A percentile compares a stretch with the other conserved stretches of the same genome.
Evolutionary conservation across 495 filamentous ascomycete genomes (phyloP).

Genomic region (Penicillium lividum): DNA sequence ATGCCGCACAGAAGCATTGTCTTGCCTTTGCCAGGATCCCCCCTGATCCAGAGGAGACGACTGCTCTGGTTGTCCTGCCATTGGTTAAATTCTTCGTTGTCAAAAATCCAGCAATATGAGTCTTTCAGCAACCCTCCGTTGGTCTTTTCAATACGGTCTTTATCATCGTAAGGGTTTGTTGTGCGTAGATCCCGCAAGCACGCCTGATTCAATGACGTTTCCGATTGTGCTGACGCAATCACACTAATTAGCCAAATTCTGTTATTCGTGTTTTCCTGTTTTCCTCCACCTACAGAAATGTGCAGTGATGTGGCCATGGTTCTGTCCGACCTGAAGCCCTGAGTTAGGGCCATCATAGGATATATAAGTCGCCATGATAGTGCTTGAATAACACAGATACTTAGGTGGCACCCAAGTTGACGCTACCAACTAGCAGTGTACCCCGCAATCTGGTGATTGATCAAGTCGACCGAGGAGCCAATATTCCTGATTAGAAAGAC

Average conservation of each 20-base stretch:
- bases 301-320: neutral
- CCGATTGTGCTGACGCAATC: neutral
- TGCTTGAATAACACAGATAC: no score
- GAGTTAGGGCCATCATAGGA: neutral
- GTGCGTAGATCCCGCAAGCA: conserved; percentile 1
- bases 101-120: conserved; percentile 4
- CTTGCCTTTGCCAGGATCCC: no score
- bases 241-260: neutral
- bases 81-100: no score
- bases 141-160: conserved; percentile 1
- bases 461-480: neutral
- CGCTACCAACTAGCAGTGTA: neutral
- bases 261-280: neutral
- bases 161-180: conserved; percentile 1
- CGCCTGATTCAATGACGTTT: neutral
- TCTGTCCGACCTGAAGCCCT: neutral
- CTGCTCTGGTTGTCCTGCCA: neutral
- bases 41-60: neutral
- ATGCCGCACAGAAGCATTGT: no score
- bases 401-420: neutral
- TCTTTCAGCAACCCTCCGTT: conserved; percentile 2
- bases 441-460: neutral
- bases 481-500: neutral
- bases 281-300: neutral
- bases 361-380: neutral